Conservation (phyloP, 1,139 yeast species). For the Hyphopichia khmerensis region DNA sequence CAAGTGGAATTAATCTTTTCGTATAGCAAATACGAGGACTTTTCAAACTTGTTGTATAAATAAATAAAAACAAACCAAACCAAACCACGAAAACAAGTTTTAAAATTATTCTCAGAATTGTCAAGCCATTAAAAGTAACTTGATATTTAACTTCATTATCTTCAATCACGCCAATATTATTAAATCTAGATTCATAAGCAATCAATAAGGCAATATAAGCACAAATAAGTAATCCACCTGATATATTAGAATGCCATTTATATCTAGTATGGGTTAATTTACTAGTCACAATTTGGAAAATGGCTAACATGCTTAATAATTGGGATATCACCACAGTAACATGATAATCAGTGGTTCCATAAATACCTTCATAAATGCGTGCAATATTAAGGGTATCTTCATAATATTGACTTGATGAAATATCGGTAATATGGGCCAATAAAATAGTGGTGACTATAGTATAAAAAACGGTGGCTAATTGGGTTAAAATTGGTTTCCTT, state of each 20-base stretch:
- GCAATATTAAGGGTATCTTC: constrained; percentile 38
- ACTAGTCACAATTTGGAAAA: constrained; percentile 33
- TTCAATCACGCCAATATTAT: constrained; percentile 7
- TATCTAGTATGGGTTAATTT: constrained; percentile 21
- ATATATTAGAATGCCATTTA: constrained; percentile 16
- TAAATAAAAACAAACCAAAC: constrained; percentile 25
- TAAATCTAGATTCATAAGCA: constrained; percentile 13
- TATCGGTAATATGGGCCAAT: constrained; percentile 33
- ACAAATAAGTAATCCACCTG: constrained; percentile 19
- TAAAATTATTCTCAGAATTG: constrained; percentile 20
- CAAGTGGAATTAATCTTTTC: constrained; percentile 39
- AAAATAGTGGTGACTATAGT: constrained; percentile 45
- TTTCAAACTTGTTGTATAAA: constrained; percentile 28
- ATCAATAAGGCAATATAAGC: constrained; percentile 19
- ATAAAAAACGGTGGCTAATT: constrained; percentile 45
- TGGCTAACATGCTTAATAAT: constrained; percentile 37
- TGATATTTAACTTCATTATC: constrained; percentile 4
- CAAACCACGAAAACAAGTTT: constrained; percentile 25
- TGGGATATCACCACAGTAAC: constrained; percentile 30
- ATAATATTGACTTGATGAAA: constrained; percentile 34
- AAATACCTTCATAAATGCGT: constrained; percentile 28
- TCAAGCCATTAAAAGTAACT: constrained; percentile 15
- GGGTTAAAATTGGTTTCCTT: constrained; percentile 47
- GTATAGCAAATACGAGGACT: constrained; percentile 37
- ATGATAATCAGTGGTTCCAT: constrained; percentile 26